Conservation (phyloP, 2,329 filamentous ascomycete species). For the Fusarium neocosmosporiellum region DNA sequence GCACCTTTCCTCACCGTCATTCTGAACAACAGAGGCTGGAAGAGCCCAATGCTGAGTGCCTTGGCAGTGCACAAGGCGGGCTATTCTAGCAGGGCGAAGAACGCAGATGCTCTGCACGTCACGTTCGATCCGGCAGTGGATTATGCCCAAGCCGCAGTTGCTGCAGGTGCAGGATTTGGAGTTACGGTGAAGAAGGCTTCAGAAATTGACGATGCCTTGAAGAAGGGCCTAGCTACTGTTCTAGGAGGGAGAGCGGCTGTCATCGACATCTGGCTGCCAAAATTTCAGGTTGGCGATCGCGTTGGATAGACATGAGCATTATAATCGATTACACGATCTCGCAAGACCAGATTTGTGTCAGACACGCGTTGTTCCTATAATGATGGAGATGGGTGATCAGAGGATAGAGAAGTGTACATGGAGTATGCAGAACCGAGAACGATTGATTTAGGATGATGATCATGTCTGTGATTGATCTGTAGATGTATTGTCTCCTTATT, state of each 20-base stretch:
- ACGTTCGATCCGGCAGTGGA: background rate
- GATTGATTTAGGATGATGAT: too few species aligned
- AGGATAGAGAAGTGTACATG: too few species aligned
- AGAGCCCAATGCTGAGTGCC: background rate
- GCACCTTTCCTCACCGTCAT: constrained; percentile 65
- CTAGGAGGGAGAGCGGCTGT: background rate
- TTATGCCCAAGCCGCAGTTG: background rate
- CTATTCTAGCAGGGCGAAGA: background rate
- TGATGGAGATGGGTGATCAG: too few species aligned
- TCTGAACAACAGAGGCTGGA: constrained; percentile 63
- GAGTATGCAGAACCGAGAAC: too few species aligned
- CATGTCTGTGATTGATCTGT: too few species aligned
- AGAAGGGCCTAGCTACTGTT: background rate
- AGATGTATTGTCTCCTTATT: too few species aligned
- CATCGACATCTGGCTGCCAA: background rate
- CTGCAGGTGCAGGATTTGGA: background rate
- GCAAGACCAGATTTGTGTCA: too few species aligned
- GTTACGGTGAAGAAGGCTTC: background rate
- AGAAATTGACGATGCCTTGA: background rate
- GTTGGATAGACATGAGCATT: background rate
- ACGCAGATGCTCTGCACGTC: background rate
- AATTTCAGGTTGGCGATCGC: background rate
- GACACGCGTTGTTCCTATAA: too few species aligned
- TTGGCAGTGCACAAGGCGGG: background rate
- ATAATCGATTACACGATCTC: background rate